Base-by-base conservation (phyloP, 352 stramenopile genomes). In the Saprolegnia parasitica region DNA sequence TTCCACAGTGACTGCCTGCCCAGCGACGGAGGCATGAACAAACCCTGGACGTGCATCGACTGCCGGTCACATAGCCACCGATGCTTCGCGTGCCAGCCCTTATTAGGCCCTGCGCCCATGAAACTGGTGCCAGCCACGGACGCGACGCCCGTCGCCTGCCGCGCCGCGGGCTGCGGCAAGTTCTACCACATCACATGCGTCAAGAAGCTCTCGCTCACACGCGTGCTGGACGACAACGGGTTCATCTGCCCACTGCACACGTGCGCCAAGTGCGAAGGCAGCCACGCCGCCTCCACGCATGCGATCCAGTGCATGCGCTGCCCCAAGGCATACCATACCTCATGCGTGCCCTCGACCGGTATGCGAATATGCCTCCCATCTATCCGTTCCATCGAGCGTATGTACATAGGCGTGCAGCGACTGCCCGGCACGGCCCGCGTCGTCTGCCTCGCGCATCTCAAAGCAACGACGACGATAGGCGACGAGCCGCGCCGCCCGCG, bases 241-340 rank as follows among this genome's bases (percentile, higher is more conserved):
- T 95, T 95, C 64, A 95, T 95, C 54, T 95, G 87, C 64, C 85
- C 87, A 39, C 74, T 95, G 21, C 86, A 94, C 64, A 95, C 86
- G 56, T 95, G 86, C 45, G 79, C 84, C 23, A 49, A 71, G 29
- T 71, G 65, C 39, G 65, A 65, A 56, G 63, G 46, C n/a, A 29
- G 26, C 23, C 54, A 37, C 24, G n/a, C 56, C 24, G 65, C 55
- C 9, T 16, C 39, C 74, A 87, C 90, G 66, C 84, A 93, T 58
- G 81, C 84, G 0, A 86, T 95, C 37, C 73, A 52, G 39, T 95
- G 86, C 55, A 85, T 87, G 74, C 73, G 86, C 6, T 95, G 86
- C 57, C 84, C 86, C 0, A 84, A 90, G 52, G 86, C 86, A 21
- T 95, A 90, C 52, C 86, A 95, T 66, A 83, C 83, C 49, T 86